Conservation (phyloP, 2,329 filamentous ascomycete species). For the Cadophora luteo-olivacea region DNA sequence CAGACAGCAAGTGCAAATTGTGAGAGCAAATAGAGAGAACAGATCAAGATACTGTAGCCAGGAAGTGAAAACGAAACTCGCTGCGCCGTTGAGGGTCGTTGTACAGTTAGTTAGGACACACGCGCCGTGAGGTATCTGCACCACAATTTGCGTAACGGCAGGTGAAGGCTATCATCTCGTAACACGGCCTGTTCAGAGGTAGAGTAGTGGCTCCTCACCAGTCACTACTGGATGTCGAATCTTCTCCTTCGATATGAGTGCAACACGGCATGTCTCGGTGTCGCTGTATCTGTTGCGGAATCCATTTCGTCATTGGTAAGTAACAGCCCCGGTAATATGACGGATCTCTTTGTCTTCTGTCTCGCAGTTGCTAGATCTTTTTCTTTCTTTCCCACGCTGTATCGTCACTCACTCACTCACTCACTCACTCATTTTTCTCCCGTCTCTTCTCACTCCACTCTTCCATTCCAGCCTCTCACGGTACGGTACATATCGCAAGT, state of each 20-base stretch:
- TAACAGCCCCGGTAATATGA: too few species aligned
- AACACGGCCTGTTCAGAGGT: neutral
- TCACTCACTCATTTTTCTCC: too few species aligned
- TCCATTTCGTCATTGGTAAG: too few species aligned
- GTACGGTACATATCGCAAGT: neutral
- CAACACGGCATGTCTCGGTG: slow-evolving; percentile 4
- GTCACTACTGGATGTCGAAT: neutral
- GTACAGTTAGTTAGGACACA: neutral
- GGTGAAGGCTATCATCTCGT: neutral
- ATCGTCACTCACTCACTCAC: too few species aligned
- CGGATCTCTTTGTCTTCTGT: too few species aligned
- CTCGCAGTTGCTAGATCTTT: too few species aligned
- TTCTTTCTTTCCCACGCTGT: too few species aligned
- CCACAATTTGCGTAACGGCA: neutral
- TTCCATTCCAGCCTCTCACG: neutral
- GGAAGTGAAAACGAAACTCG: neutral
- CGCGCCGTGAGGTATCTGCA: too few species aligned
- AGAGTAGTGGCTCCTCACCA: neutral
- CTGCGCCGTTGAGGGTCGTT: neutral
- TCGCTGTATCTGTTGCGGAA: neutral
- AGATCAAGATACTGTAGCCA: neutral
- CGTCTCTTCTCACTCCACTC: neutral
- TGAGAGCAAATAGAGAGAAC: neutral
- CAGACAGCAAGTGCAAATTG: neutral
- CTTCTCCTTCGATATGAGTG: neutral